A percentile compares a stretch with the other conserved stretches of the same genome.
Conservation (phyloP, 2,329 filamentous ascomycete species). For the Trichoderma simmonsii region DNA sequence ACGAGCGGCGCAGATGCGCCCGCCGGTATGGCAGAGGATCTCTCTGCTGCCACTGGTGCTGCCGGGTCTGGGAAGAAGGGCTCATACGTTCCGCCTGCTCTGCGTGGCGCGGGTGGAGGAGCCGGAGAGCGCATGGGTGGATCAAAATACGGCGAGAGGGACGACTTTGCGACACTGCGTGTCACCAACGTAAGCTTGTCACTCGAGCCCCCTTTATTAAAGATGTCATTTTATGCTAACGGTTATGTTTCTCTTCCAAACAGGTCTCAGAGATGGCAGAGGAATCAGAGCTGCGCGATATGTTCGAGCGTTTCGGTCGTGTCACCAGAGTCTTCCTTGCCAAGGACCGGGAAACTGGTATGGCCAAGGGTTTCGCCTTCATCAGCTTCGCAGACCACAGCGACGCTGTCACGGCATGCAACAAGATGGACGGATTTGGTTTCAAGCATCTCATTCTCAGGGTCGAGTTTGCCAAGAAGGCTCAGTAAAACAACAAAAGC, state of each 20-base stretch:
- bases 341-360: slow-evolving; percentile 92
- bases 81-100: slow-evolving; percentile 90
- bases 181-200: slow-evolving; percentile 78
- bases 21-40: slow-evolving; percentile 53
- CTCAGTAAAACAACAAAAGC: slow-evolving; percentile 34
- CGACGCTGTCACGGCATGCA: slow-evolving; percentile 88
- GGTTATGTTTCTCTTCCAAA: slow-evolving; percentile 12
- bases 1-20: slow-evolving; percentile 52
- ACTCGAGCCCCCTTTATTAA: neutral
- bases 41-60: slow-evolving; percentile 40
- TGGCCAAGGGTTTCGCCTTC: slow-evolving; percentile 98
- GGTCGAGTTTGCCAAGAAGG: slow-evolving; percentile 84
- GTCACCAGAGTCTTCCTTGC: slow-evolving; percentile 97
- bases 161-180: slow-evolving; percentile 92
- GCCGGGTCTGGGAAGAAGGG: slow-evolving; percentile 65
- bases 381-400: slow-evolving; percentile 90
- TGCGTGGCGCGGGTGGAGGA: slow-evolving; percentile 66
- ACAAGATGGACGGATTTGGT: slow-evolving; percentile 96
- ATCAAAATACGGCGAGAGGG: slow-evolving; percentile 87
- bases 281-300: slow-evolving; percentile 89
- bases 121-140: slow-evolving; percentile 75
- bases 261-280: slow-evolving; percentile 96
- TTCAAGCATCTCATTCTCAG: slow-evolving; percentile 84
- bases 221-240: neutral
- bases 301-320: slow-evolving; percentile 96